Percentiles rank a stretch among this genome's conserved stretches.
These are phyloP conservation scores for Fusarium coffeatum DNA, from an alignment of 2,329 filamentous ascomycete genomes.

Conservation along the genomic window DNA sequence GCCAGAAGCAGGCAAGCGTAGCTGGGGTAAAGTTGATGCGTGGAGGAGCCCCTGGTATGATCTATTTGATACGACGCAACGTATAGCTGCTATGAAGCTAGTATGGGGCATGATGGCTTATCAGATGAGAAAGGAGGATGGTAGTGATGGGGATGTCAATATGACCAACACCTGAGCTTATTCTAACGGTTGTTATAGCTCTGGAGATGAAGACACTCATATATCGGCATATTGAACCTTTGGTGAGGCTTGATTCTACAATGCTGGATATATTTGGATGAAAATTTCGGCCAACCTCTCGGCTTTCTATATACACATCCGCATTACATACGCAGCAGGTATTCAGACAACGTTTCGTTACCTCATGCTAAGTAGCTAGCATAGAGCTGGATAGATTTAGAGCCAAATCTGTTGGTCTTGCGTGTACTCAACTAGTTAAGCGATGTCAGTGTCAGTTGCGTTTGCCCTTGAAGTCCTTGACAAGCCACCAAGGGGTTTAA, in stretches of 20 bases:
- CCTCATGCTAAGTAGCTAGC: neutral
- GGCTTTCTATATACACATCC: constrained; percentile 9
- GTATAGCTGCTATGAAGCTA: constrained; percentile 66
- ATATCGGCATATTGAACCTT: neutral
- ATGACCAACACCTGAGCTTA: constrained; percentile 45
- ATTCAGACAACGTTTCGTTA: neutral
- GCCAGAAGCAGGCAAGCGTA: constrained; percentile 50
- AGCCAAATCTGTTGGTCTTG: neutral
- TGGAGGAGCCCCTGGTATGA: constrained; percentile 72
- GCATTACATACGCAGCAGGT: neutral
- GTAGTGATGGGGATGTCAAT: constrained; percentile 42
- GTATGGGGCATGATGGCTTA: constrained; percentile 71
- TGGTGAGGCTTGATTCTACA: neutral
- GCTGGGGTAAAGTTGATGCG: constrained; percentile 65
- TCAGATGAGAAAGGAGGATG: constrained; percentile 62
- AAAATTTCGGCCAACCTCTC: constrained; percentile 6
- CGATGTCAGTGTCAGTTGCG: neutral
- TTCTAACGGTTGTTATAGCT: neutral
- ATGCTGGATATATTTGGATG: neutral
- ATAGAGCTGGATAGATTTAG: neutral
- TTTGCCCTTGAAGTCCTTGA: constrained; percentile 7
- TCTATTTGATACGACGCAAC: constrained; percentile 65
- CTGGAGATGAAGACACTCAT: neutral
- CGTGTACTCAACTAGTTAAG: neutral
- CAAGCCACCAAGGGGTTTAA: constrained; percentile 8